Evolutionary conservation across 1,139 yeast genomes (phyloP).

Genomic region (Suhomyces choctaworum): DNA sequence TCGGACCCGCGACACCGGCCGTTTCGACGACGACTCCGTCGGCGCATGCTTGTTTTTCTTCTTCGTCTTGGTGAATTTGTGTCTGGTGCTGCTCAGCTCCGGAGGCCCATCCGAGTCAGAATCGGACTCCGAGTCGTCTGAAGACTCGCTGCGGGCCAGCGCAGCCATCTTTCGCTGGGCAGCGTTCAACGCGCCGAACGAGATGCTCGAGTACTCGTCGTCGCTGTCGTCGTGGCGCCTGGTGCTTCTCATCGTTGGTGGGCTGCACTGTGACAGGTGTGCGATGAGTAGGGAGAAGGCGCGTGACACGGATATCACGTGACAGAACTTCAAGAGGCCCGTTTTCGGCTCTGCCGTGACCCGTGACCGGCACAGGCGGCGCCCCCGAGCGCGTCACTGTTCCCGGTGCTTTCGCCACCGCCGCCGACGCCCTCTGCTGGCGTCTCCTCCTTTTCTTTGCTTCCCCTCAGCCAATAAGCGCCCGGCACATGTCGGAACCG

Average conservation of each 20-base stretch:
- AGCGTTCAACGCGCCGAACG: constrained; percentile 19
- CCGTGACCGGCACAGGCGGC: too few species aligned
- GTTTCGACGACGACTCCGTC: constrained; percentile 66
- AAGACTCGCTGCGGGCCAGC: neutral
- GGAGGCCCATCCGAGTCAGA: constrained; percentile 17
- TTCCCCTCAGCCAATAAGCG: constrained; percentile 1
- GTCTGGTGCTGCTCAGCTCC: constrained; percentile 15
- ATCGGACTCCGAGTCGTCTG: constrained; percentile 16
- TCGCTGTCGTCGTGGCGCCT: constrained; percentile 21
- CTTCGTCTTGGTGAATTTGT: constrained; percentile 11
- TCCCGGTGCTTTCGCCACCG: neutral
- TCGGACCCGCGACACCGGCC: constrained; percentile 68
- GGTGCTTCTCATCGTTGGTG: neutral
- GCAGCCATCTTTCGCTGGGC: constrained; percentile 43
- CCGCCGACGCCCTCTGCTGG: neutral
- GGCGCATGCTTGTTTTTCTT: constrained; percentile 76
- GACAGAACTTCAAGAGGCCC: too few species aligned
- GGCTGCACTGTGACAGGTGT: neutral
- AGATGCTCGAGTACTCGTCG: constrained; percentile 33
- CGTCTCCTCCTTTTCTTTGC: neutral
- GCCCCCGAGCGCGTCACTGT: too few species aligned
- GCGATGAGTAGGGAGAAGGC: too few species aligned
- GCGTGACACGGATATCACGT: too few species aligned
- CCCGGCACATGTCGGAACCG: constrained; percentile 8
- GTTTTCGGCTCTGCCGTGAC: too few species aligned